Percentiles rank a stretch among this genome's conserved stretches.
Conservation (phyloP, 495 filamentous ascomycete genomes). For the Schizothecium vesticola region DNA sequence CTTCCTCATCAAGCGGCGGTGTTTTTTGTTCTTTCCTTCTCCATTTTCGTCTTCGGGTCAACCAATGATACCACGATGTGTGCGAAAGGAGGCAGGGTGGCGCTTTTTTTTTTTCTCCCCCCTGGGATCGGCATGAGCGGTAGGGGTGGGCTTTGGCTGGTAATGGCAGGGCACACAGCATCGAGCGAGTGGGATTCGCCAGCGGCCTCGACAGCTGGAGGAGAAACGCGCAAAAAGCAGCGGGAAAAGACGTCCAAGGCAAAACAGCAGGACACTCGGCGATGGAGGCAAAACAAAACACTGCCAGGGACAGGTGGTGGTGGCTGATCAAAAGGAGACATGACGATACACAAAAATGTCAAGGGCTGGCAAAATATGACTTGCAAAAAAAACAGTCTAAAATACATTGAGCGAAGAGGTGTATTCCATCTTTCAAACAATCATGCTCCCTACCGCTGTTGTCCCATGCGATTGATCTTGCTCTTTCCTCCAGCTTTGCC, state of each 20-base stretch:
- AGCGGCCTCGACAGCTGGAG: not conserved
- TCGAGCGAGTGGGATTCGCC: not conserved
- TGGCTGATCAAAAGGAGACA: not conserved
- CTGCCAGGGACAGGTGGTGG: not conserved
- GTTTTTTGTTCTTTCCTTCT: conserved; percentile 1
- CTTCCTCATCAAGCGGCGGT: conserved; percentile 13
- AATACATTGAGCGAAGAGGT: conserved; percentile 3
- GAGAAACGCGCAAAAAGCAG: not conserved
- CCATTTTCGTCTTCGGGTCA: conserved; percentile 12
- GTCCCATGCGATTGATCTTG: not conserved
- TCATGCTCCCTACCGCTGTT: not conserved
- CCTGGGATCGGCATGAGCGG: not conserved
- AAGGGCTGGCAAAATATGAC: conserved; percentile 3
- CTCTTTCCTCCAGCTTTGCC: too few species aligned
- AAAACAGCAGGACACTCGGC: not conserved
- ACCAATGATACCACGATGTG: conserved; percentile 28
- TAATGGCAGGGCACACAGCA: not conserved
- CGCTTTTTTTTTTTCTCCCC: not conserved
- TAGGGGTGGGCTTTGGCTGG: not conserved
- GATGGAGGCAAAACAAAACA: not conserved
- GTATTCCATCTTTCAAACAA: not conserved
- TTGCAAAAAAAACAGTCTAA: conserved; percentile 9
- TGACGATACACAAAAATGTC: conserved; percentile 2
- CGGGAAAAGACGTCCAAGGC: not conserved
- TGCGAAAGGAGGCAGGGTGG: not conserved